Evolutionary conservation across 306 rosid species (phyloP).

Genomic region (Hippophae rhamnoides): DNA sequence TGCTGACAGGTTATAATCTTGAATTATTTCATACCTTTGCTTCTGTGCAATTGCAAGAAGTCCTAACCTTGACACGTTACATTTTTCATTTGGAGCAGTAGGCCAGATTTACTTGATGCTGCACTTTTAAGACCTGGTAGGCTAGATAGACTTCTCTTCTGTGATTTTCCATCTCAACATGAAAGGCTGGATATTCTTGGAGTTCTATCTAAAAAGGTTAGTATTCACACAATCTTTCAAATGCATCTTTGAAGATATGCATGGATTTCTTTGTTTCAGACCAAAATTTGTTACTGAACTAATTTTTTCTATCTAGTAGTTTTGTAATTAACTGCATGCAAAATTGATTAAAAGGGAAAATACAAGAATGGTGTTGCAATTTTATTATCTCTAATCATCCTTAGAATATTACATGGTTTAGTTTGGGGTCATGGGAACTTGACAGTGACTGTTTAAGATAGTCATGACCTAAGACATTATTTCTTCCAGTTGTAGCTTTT

Average conservation of each 20-base stretch:
- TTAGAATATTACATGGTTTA: too few relatives aligned
- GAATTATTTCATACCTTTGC: not conserved
- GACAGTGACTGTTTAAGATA: too few relatives aligned
- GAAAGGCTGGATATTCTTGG: constrained; percentile 83
- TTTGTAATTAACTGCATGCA: too few relatives aligned
- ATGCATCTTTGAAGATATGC: constrained; percentile 7
- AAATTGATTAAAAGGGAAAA: too few relatives aligned
- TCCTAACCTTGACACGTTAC: not conserved
- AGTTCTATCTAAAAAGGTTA: constrained; percentile 82
- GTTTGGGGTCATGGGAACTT: too few relatives aligned
- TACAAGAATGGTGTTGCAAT: too few relatives aligned
- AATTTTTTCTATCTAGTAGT: not conserved
- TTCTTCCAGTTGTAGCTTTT: too few relatives aligned
- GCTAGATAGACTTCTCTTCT: constrained; percentile 87
- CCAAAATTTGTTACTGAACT: not conserved
- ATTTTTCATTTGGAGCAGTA: constrained; percentile 61
- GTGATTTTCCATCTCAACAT: constrained; percentile 68
- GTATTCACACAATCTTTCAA: constrained; percentile 12
- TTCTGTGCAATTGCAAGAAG: not conserved
- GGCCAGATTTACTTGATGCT: constrained; percentile 96
- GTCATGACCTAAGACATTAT: too few relatives aligned
- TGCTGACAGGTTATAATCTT: too few relatives aligned
- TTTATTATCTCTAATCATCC: too few relatives aligned
- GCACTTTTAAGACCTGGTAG: constrained; percentile 94
- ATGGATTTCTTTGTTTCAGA: not conserved